These are phyloP conservation scores for Tricholoma flavovirens DNA, from an alignment of 768 basidiomycete species.

Conservation along the genomic window DNA sequence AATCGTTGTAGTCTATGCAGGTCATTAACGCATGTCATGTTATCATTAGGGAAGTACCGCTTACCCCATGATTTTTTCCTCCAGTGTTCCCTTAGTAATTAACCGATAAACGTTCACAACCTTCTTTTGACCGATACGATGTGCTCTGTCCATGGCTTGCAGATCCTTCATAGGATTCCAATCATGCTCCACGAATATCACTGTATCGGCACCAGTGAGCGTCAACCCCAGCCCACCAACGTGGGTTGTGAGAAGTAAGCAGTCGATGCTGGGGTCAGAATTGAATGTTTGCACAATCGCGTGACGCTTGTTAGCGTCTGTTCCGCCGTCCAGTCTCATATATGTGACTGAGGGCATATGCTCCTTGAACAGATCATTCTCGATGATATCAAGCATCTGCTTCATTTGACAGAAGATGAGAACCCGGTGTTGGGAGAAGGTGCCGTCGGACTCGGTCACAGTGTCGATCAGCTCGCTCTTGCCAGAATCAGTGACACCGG, in stretches of 20 bases:
- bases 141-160: constrained; percentile 98
- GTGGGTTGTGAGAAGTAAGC: constrained; percentile 90
- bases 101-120: constrained; percentile 98
- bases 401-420: constrained; percentile 99
- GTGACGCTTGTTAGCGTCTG: constrained; percentile 91
- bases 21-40: constrained; percentile 9
- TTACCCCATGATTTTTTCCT: constrained; percentile 99
- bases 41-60: constrained; percentile 18
- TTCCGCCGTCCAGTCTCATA: constrained; percentile 94
- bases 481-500: constrained; percentile 41
- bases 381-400: constrained; percentile 97
- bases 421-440: constrained; percentile 94
- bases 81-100: constrained; percentile 93
- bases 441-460: constrained; percentile 43
- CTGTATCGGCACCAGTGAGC: constrained; percentile 96
- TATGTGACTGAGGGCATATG: constrained; percentile 96
- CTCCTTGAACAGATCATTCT: constrained; percentile 83
- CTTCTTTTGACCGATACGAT: constrained; percentile 97
- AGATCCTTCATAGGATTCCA: constrained; percentile 99
- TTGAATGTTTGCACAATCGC: constrained; percentile 98
- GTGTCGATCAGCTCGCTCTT: constrained; percentile 68
- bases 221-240: constrained; percentile 96
- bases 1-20: constrained; percentile 83
- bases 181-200: constrained; percentile 99
- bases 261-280: constrained; percentile 94